phyloP scores from a whole-genome alignment of 2,329 filamentous ascomycete genomes.

The Cryphonectria naterciae region DNA sequence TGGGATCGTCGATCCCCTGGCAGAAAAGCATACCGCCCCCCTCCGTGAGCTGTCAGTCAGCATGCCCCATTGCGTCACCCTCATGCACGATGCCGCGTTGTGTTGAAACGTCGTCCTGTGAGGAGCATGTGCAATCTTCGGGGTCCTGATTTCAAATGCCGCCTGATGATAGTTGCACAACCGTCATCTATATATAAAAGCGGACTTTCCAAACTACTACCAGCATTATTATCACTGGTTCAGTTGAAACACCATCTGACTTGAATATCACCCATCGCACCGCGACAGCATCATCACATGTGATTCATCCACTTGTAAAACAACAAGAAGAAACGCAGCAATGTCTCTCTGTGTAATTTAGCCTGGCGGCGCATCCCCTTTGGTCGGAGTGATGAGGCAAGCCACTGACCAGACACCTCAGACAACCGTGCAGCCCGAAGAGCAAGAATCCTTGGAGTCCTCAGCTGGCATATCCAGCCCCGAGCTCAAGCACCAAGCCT shows the following conservation, averaged over 20 bases:
- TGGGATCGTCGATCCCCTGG: background rate
- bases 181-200: background rate
- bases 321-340: background rate
- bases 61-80: conserved; percentile 16
- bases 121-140: background rate
- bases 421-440: conserved; percentile 7
- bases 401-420: background rate
- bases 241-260: background rate
- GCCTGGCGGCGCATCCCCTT: background rate
- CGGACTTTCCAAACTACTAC: background rate
- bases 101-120: background rate
- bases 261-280: background rate
- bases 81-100: background rate
- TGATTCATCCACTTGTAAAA: background rate
- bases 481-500: conserved; percentile 5
- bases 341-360: conserved; percentile 3
- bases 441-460: conserved; percentile 8
- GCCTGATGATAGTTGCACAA: background rate
- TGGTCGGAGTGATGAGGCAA: background rate
- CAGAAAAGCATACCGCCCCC: background rate
- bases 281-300: background rate
- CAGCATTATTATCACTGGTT: no score
- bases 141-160: background rate
- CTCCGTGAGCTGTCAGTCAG: conserved; percentile 4
- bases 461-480: conserved; percentile 7